Base-by-base conservation (phyloP, 2,329 filamentous ascomycete species). In the Exophiala sp. region DNA sequence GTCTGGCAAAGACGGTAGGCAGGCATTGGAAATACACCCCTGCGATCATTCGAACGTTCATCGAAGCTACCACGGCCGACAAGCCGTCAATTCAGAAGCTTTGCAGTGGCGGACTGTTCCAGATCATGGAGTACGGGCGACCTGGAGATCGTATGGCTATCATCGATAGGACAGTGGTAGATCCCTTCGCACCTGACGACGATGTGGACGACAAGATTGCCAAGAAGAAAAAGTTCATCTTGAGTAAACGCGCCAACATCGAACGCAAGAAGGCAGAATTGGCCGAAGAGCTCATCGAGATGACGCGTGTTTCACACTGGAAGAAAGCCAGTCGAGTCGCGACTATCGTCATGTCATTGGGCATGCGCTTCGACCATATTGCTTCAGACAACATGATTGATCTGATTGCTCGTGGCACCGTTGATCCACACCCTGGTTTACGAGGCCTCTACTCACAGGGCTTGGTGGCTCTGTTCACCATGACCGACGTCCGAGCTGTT, bases 11-110 rank as follows among this genome's bases (percentile, higher is more conserved):
- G 72, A 95, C 92, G 0, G 82, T 95, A 42, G 83, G 90, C 43
- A 86, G 88, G 50, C 91, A 99, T 69, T 99, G 95, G 95, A 87
- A 91, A 36, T 96, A 91, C 70, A 90, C 94, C 0, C 94, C 95
- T 1, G 82, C 87, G n/a, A 76, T 96, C 45, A 89, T 99, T 75
- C 85, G 86, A 49, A 78, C 94, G 7, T 99, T 95, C 72, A 94
- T 99, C 60, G 84, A 88, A 64, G 90, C 94, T 2, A 91, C 88
- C 14, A 86, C 86, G 34, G 91, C 95, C 12, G 94, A 99, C 71
- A 96, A 96, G 69, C 85, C 90, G 3, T 96, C 92, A 1, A 92
- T 99, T 38, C 94, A 99, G 69, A 91, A 88, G 63, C 80, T 99
- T 12, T 90, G 90, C 11, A 83, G 85, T 0, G 87, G 85, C 34